Evolutionary conservation across 768 basidiomycete species (phyloP), one percentile per base, ranked within the genome.

Genomic region (Galerina sulciceps): DNA sequence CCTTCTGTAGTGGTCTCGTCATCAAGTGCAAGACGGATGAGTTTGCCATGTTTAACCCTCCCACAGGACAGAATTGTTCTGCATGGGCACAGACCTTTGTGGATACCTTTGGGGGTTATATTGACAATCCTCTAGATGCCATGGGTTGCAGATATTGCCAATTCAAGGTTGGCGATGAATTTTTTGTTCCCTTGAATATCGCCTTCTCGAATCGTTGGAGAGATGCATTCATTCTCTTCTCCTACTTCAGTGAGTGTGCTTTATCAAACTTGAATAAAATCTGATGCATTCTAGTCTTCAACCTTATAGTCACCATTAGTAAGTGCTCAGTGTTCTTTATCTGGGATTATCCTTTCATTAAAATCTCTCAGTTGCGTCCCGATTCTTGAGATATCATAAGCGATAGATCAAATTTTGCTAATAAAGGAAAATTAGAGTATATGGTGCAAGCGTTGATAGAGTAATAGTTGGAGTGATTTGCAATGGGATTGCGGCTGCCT

Each of bases 71-170:
- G 69, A 91, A 88, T 0, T 96, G 94, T 67, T 62, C 62, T 10
- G 63, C 79, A 1, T 96, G 91, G 89, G 89, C 88, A 0, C 68
- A 76, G n/a, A 75, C 84, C 10, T 96, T 93, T 71, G 83, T 89
- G 11, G 59, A 60, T 1, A 70, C 66, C 0, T 79, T 82, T 48
- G 90, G 90, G 0, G 94, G 94, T 0, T 94, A 94, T 71, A 73
- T 96, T 14, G 79, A 86, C 55, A 87, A 94, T 64, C 79, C 81
- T 0, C 75, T 79, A 54, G 90, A 82, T 10, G 88, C 85, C 0
- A 53, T 69, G 1, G 68, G 72, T 6, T 96, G 94, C 71, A 79
- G 81, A 14, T 95, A 93, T 70, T 95, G 94, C 66, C 83, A 85
- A 65, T 92, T 82, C 67, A 53, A 63, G 66, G 73, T 82, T 20